A percentile compares a stretch with the other conserved stretches of the same genome.
These are phyloP conservation scores for Plasmodium vivax DNA, from an alignment of 169 alveolate species.

Conservation along the genomic window DNA sequence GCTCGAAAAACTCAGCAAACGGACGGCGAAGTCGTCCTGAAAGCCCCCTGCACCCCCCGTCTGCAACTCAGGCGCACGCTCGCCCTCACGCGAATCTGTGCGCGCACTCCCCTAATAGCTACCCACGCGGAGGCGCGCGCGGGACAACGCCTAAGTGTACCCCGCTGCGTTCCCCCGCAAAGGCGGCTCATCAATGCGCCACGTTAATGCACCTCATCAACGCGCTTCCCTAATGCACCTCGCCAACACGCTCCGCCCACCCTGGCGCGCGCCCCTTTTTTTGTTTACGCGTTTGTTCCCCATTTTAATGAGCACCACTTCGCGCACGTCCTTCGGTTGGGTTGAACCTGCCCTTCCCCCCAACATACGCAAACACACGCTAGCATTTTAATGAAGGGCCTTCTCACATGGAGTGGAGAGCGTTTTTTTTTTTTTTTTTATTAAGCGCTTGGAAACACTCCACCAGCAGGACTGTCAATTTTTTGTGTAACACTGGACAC, in stretches of 20 bases:
- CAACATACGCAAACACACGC: background rate
- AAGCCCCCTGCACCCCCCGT: background rate
- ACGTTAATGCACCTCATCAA: no score
- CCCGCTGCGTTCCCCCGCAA: background rate
- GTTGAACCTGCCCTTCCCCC: background rate
- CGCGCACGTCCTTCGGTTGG: background rate
- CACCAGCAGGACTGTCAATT: background rate
- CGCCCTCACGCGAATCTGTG: background rate
- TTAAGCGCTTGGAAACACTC: background rate
- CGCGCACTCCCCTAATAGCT: background rate
- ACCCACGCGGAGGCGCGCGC: background rate
- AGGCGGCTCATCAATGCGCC: no score
- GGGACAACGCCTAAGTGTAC: slow-evolving; percentile 9
- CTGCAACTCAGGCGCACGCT: background rate
- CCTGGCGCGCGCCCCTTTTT: background rate
- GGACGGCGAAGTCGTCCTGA: background rate
- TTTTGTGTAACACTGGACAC: background rate
- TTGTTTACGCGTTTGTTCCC: slow-evolving; percentile 18
- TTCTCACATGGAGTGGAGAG: background rate
- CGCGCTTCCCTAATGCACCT: background rate
- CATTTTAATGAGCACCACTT: background rate
- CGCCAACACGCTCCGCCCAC: background rate
- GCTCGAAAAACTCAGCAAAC: background rate
- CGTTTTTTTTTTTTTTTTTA: background rate
- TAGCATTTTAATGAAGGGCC: background rate